Base-by-base conservation (phyloP, 345 rosid species). In the Dipteronia sinensis region DNA sequence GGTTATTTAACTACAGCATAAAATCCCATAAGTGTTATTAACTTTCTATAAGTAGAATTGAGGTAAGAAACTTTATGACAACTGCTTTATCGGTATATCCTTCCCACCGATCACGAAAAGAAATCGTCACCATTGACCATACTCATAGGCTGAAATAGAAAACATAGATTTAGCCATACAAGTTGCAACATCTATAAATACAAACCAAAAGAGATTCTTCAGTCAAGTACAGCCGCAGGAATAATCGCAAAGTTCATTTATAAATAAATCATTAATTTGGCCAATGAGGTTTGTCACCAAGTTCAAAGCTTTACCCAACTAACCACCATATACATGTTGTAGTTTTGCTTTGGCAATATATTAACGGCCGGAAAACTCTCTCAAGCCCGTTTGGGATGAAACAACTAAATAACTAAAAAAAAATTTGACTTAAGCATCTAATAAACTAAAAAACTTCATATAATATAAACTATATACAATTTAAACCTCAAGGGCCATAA, bases 321-420 rank as follows among this genome's bases (percentile, higher is more conserved):
- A 23, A 44, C 56, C 34, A 19, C 31, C 22, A 67, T 22, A 13
- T 15, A 76, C 1, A 38, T 6, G 22, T 2, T 29, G 85, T 94
- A 95, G 86, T 96, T 96, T 68, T 90, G 83, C 83, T 96, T 96
- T 7, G 94, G 97, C 86, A 93, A 78, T 83, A 78, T 83, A 96
- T 92, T 71, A 96, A 81, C 80, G 86, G 83, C 69, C 98, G 94
- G 72, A 88, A 93, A 80, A 96, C 98, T 80, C 97, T 91, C 87
- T 96, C 99, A 13, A 96, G 91, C 77, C 99, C 99, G 79, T 96
- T 94, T 85, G 94, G 79, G 76, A 96, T 79, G 83, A 94, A 92
- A 82, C 90, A 96, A 65, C 99, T 96, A 76, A 77, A 80, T 53
- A 61, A 56, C 65, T 67, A 17, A 69, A 31, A 38, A 42, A 47